Evolutionary conservation across 2,329 filamentous ascomycete genomes (phyloP).

Genomic region (Aspergillus melleus): DNA sequence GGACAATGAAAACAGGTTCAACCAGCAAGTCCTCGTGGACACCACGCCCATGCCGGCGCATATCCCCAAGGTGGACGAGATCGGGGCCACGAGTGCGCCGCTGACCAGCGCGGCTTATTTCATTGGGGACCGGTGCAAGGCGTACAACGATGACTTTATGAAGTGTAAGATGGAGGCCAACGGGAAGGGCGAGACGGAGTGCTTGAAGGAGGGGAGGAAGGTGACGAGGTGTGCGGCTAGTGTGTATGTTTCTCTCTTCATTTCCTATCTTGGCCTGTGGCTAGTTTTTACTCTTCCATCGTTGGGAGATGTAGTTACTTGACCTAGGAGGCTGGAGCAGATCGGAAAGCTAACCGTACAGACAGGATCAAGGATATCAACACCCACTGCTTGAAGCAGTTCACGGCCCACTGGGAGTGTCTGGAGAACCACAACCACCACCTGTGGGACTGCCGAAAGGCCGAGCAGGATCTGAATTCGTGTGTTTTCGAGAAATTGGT

Average conservation of each 20-base stretch:
- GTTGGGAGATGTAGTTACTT: neutral
- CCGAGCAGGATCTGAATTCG: slow-evolving; percentile 87
- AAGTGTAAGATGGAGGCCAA: slow-evolving; percentile 96
- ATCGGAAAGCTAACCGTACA: no score
- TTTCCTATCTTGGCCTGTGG: neutral
- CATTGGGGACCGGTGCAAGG: slow-evolving; percentile 90
- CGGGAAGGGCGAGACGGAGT: slow-evolving; percentile 88
- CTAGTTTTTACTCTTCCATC: neutral
- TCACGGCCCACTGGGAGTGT: slow-evolving; percentile 92
- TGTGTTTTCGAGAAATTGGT: slow-evolving; percentile 97
- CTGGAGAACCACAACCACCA: slow-evolving; percentile 98
- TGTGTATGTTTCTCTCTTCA: slow-evolving; percentile 76
- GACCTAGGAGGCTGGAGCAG: neutral
- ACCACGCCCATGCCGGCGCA: slow-evolving; percentile 89
- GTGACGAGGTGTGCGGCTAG: slow-evolving; percentile 95
- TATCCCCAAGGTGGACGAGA: slow-evolving; percentile 90
- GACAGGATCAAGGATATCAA: slow-evolving; percentile 89
- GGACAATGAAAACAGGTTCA: slow-evolving; percentile 67
- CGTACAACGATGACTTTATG: slow-evolving; percentile 99
- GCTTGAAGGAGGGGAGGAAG: slow-evolving; percentile 92
- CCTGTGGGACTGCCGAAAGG: slow-evolving; percentile 88
- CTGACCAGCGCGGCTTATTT: slow-evolving; percentile 92
- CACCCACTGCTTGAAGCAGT: slow-evolving; percentile 86
- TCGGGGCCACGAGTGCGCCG: slow-evolving; percentile 89
- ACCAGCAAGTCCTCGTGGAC: slow-evolving; percentile 89